Evolutionary conservation across 1,284 basidiomycete species (phyloP).

Genomic region (Naganishia cerealis): DNA sequence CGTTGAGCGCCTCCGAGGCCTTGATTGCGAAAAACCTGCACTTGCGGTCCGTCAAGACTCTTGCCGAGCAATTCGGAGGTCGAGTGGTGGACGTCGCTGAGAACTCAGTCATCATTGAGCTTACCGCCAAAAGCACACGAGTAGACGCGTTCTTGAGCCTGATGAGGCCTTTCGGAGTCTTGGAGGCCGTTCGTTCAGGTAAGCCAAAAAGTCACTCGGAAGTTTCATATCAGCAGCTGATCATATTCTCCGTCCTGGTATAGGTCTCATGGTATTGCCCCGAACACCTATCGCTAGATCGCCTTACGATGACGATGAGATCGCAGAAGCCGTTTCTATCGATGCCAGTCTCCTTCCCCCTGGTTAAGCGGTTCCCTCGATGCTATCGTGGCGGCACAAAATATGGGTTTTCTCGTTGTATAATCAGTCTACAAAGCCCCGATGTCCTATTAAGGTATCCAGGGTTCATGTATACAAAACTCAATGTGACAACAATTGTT

Average conservation of each 20-base stretch:
- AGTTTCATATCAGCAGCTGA: background rate
- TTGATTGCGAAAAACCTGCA: conserved; percentile 87
- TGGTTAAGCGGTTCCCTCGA: conserved; percentile 59
- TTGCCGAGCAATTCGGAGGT: conserved; percentile 86
- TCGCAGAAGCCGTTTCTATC: conserved; percentile 60
- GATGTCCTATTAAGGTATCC: conserved; percentile 3
- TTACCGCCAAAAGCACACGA: conserved; percentile 85
- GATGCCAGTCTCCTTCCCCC: conserved; percentile 87
- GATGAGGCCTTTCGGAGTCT: conserved; percentile 89
- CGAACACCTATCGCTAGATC: conserved; percentile 76
- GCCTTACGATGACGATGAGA: conserved; percentile 64
- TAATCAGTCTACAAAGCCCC: conserved; percentile 3
- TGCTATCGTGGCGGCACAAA: background rate
- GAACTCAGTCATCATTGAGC: conserved; percentile 89
- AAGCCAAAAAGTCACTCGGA: background rate
- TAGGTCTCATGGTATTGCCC: conserved; percentile 94
- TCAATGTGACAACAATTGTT: background rate
- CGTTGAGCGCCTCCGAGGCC: conserved; percentile 74
- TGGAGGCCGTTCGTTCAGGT: conserved; percentile 92
- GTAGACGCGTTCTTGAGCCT: conserved; percentile 92
- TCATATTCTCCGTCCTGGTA: conserved; percentile 8
- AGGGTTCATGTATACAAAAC: background rate
- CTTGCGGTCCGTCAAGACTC: conserved; percentile 77
- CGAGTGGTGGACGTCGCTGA: conserved; percentile 93
- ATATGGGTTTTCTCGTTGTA: conserved; percentile 21